Evolutionary conservation across 2,329 filamentous ascomycete genomes (phyloP), one percentile per base, ranked within the genome.

Genomic region (Curvularia eragrostidis): DNA sequence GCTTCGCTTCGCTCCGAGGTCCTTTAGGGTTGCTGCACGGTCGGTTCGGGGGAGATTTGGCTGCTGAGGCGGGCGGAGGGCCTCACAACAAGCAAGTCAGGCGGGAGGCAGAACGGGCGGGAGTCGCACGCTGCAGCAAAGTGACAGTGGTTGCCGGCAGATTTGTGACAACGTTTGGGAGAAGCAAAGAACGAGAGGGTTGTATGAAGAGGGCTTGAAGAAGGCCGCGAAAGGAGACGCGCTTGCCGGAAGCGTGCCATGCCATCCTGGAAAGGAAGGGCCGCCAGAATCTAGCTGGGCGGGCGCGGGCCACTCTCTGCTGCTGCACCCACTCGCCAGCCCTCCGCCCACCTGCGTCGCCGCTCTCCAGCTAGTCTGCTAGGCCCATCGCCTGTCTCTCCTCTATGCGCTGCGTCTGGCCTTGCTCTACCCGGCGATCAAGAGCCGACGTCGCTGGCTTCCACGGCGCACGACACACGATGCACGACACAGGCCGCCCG

Each of bases 1-100:
- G 73, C 66, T 70, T 73, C 67, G 73, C 66, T 70, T 68, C 63
- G 67, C 61, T 63, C 56, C 60, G 59, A 62, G 64, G 65, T 59
- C 58, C 59, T 67, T 63, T 64, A 65, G 66, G 63, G 63, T 18
- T 48, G 46, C 68, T 71, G 70, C 66, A 68, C 66, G 66, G 67
- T 61, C 61, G 62, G 64, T 30, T 65, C 60, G 64, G 65, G 64
- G 61, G 49, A 15, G 46, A 13, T 13, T 43, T n/a, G 32, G 5
- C 5, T 26, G 41, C 21, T 23, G 23, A 24, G 41, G 41, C 41
- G 41, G 23, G 19, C 19, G 10, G 54, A 18, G 3, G 59, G 58
- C 18, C 18, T 54, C 58, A 69, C 55, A 70, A 64, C 65, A 65
- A 56, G 65, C 59, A 52, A 58, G 23, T 9, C 21, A 13, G 6